phyloP scores from a whole-genome alignment of 1,284 basidiomycete genomes.

The Cutaneotrichosporon sp. region DNA sequence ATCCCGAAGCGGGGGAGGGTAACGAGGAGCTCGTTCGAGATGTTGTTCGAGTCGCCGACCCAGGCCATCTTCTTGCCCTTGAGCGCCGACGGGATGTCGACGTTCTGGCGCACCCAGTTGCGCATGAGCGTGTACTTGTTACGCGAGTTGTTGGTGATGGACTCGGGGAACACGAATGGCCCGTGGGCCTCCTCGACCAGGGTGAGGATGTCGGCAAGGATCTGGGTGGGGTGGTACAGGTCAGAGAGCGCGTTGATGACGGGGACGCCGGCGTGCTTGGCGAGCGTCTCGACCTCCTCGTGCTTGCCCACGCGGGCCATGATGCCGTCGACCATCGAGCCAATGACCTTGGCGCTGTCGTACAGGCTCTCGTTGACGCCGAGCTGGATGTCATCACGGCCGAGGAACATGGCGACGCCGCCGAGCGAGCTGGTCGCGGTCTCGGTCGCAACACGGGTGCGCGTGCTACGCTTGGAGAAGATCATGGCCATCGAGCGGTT shows the following conservation, averaged over 20 bases:
- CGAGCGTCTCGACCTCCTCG: slow-evolving; percentile 88
- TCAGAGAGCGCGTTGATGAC: slow-evolving; percentile 95
- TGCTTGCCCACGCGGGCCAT: slow-evolving; percentile 95
- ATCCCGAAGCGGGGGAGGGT: slow-evolving; percentile 90
- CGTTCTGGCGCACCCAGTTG: slow-evolving; percentile 11
- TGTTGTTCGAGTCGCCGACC: slow-evolving; percentile 94
- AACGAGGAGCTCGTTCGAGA: slow-evolving; percentile 96
- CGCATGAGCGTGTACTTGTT: not conserved
- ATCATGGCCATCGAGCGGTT: slow-evolving; percentile 84
- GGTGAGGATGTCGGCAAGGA: slow-evolving; percentile 89
- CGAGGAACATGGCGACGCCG: slow-evolving; percentile 91
- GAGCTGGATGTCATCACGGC: slow-evolving; percentile 87
- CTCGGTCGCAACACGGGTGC: slow-evolving; percentile 88
- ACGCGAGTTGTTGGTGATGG: slow-evolving; percentile 1
- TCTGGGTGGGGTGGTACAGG: slow-evolving; percentile 95
- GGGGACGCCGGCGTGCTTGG: slow-evolving; percentile 83
- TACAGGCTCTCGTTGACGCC: slow-evolving; percentile 90
- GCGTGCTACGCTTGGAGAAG: slow-evolving; percentile 90
- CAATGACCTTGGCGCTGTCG: slow-evolving; percentile 81
- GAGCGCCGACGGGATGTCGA: slow-evolving; percentile 38
- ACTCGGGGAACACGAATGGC: not conserved
- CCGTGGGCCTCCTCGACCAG: slow-evolving; percentile 66
- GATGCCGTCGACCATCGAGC: slow-evolving; percentile 94
- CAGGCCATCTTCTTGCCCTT: slow-evolving; percentile 78
- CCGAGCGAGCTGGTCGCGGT: slow-evolving; percentile 74